A percentile compares a stretch with the other conserved stretches of the same genome.
Evolutionary conservation across 2,329 filamentous ascomycete species (phyloP).

Genomic region (Hymenoscyphus fructigenus): DNA sequence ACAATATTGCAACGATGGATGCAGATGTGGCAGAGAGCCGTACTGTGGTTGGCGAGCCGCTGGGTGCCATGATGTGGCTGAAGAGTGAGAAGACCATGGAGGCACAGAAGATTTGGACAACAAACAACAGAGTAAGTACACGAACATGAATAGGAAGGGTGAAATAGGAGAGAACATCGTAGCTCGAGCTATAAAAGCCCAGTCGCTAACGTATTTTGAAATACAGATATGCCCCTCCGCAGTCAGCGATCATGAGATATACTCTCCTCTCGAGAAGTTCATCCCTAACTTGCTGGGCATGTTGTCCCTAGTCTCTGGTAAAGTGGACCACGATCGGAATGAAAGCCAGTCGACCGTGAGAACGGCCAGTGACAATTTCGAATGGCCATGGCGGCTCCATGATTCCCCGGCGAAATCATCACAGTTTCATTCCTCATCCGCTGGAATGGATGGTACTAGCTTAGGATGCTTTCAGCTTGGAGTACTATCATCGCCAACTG

Average conservation of each 20-base stretch:
- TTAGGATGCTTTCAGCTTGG: slow-evolving; percentile 49
- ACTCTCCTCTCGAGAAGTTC: not conserved
- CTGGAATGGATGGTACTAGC: slow-evolving; percentile 35
- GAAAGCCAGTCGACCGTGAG: not conserved
- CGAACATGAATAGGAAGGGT: not conserved
- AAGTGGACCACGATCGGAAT: not conserved
- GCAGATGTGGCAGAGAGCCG: slow-evolving; percentile 31
- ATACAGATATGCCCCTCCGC: not conserved
- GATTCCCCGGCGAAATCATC: not conserved
- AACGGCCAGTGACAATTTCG: not conserved
- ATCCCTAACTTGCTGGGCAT: not conserved
- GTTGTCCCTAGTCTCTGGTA: not conserved
- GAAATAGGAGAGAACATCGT: not conserved
- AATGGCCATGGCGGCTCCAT: slow-evolving; percentile 12
- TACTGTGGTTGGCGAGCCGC: slow-evolving; percentile 38
- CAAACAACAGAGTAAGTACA: slow-evolving; percentile 31
- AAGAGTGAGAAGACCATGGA: slow-evolving; percentile 46
- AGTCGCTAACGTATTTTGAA: not conserved
- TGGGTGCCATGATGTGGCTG: slow-evolving; percentile 47
- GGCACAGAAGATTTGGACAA: slow-evolving; percentile 42
- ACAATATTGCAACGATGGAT: slow-evolving; percentile 39
- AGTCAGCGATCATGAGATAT: not conserved
- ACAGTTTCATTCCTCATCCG: slow-evolving; percentile 37
- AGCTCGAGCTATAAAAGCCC: not conserved
- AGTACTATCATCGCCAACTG: slow-evolving; percentile 40